Conservation (phyloP, 2,329 filamentous ascomycete genomes). For the Penicillium digitatum region DNA sequence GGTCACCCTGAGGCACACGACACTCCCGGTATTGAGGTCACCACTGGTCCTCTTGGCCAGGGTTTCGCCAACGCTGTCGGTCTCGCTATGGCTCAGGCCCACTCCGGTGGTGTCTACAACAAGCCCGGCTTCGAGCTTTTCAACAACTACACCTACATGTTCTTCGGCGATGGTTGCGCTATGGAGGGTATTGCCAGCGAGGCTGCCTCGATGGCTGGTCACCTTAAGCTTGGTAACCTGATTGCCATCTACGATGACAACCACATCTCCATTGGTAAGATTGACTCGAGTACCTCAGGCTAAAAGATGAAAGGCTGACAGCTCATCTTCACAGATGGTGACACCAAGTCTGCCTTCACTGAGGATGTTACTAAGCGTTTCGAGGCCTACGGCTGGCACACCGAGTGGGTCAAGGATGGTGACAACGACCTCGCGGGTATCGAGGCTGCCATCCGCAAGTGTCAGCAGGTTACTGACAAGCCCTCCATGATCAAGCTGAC, state of each 20-base stretch:
- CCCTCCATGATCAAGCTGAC: slow-evolving; percentile 93
- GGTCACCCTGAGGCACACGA: slow-evolving; percentile 96
- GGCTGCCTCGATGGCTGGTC: slow-evolving; percentile 86
- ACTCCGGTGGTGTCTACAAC: slow-evolving; percentile 90
- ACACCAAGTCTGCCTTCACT: slow-evolving; percentile 94
- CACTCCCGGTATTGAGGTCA: slow-evolving; percentile 95
- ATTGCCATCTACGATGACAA: slow-evolving; percentile 98
- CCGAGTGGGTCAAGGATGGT: slow-evolving; percentile 76
- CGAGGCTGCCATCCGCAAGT: slow-evolving; percentile 80
- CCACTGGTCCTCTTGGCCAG: slow-evolving; percentile 94
- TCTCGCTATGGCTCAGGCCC: slow-evolving; percentile 92
- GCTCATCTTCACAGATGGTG: slow-evolving; percentile 61
- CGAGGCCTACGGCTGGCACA: slow-evolving; percentile 96
- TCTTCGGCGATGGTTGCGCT: slow-evolving; percentile 97
- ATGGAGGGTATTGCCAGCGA: slow-evolving; percentile 97
- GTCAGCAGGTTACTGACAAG: slow-evolving; percentile 88
- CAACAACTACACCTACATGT: slow-evolving; percentile 95
- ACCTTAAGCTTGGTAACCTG: slow-evolving; percentile 95
- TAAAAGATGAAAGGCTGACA: slow-evolving; percentile 6
- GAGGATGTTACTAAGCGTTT: slow-evolving; percentile 95
- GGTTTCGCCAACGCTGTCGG: slow-evolving; percentile 96
- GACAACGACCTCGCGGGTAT: slow-evolving; percentile 84
- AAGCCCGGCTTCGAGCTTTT: slow-evolving; percentile 87
- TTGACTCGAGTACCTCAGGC: not conserved
- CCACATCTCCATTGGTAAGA: slow-evolving; percentile 77